phyloP scores from a whole-genome alignment of 1,284 basidiomycete species.

The Jaminaea rosea region DNA sequence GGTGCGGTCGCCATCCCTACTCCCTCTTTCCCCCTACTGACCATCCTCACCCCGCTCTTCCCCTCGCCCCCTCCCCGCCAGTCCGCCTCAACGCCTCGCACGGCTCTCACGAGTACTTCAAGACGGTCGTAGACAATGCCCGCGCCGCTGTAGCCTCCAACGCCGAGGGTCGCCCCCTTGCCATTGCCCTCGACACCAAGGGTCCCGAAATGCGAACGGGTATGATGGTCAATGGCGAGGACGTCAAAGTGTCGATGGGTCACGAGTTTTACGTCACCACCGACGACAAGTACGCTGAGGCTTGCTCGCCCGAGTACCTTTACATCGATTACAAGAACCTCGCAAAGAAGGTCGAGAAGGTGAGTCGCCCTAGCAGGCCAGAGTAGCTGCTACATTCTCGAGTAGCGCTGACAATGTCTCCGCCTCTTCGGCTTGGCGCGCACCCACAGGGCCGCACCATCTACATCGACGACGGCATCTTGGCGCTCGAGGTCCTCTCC shows the following conservation, averaged over 20 bases:
- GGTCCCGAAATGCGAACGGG: slow-evolving; percentile 99
- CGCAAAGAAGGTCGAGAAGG: slow-evolving; percentile 86
- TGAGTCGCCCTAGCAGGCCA: no score
- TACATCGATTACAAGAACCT: slow-evolving; percentile 63
- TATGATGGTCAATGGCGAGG: slow-evolving; percentile 73
- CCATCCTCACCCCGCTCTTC: not conserved
- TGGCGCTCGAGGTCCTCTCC: slow-evolving; percentile 82
- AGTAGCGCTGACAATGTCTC: no score
- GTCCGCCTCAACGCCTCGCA: slow-evolving; percentile 46
- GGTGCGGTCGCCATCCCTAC: not conserved
- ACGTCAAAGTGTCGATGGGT: slow-evolving; percentile 78
- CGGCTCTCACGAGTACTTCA: slow-evolving; percentile 44
- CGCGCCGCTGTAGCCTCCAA: slow-evolving; percentile 31
- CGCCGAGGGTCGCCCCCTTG: slow-evolving; percentile 69
- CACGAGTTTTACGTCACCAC: slow-evolving; percentile 90
- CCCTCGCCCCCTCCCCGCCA: not conserved
- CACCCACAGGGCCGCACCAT: slow-evolving; percentile 92
- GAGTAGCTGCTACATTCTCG: no score
- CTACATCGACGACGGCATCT: slow-evolving; percentile 94
- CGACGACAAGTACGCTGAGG: slow-evolving; percentile 70
- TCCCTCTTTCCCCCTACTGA: not conserved
- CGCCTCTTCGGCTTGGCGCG: no score
- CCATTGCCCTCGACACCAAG: slow-evolving; percentile 98
- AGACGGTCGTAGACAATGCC: slow-evolving; percentile 43
- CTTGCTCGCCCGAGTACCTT: slow-evolving; percentile 66